A percentile compares a stretch with the other conserved stretches of the same genome.
Conservation (phyloP, 495 filamentous ascomycete genomes). For the Lasiosphaeria miniovina region DNA sequence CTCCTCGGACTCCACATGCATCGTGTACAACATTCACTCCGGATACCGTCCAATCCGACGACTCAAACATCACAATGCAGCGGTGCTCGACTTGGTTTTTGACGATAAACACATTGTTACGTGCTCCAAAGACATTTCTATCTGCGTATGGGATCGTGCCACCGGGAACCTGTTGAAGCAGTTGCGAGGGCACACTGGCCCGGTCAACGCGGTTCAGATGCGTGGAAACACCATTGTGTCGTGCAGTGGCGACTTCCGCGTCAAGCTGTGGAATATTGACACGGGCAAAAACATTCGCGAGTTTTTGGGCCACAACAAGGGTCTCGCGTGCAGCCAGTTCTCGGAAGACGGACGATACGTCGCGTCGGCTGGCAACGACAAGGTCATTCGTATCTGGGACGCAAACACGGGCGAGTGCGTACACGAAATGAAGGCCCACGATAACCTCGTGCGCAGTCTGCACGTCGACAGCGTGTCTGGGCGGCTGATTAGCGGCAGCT, state of each 20-base stretch:
- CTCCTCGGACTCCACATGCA: slow-evolving; percentile 87
- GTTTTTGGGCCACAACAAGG: slow-evolving; percentile 80
- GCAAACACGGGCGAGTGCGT: slow-evolving; percentile 83
- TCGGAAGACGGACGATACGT: slow-evolving; percentile 85
- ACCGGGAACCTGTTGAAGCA: slow-evolving; percentile 70
- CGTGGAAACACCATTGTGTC: slow-evolving; percentile 87
- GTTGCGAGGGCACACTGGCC: slow-evolving; percentile 78
- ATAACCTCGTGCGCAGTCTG: slow-evolving; percentile 77
- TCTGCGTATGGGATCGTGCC: slow-evolving; percentile 87
- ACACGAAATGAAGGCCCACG: slow-evolving; percentile 72
- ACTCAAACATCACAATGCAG: slow-evolving; percentile 72
- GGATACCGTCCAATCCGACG: slow-evolving; percentile 75
- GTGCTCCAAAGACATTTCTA: slow-evolving; percentile 88
- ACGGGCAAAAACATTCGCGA: slow-evolving; percentile 82
- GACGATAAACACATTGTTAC: slow-evolving; percentile 90
- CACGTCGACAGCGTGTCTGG: slow-evolving; percentile 82
- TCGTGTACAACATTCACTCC: slow-evolving; percentile 79
- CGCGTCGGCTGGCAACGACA: slow-evolving; percentile 89
- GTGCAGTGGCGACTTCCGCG: slow-evolving; percentile 86
- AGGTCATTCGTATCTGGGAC: slow-evolving; percentile 91
- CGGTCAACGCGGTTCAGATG: slow-evolving; percentile 93
- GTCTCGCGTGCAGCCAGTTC: slow-evolving; percentile 93
- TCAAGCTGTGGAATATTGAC: slow-evolving; percentile 91
- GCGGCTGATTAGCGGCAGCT: slow-evolving; percentile 84
- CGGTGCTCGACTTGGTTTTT: slow-evolving; percentile 89